Conservation (phyloP, 345 rosid genomes). For the Salix caprea region DNA sequence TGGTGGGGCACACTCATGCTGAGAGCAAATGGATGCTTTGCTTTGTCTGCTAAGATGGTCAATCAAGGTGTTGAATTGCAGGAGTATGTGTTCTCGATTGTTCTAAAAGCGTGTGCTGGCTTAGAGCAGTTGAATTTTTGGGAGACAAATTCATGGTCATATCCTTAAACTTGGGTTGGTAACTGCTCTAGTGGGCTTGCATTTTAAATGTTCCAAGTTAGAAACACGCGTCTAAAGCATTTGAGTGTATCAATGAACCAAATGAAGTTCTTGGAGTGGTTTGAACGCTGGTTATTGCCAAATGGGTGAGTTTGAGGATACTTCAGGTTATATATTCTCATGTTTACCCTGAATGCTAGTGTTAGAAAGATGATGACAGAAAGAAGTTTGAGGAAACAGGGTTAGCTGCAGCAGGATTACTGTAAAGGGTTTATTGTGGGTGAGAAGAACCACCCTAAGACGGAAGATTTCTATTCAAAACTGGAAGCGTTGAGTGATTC, state of each 20-base stretch:
- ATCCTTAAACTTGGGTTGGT: slow-evolving; percentile 59
- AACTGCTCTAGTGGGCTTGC: slow-evolving; percentile 61
- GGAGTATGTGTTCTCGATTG: slow-evolving; percentile 55
- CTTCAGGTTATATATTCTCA: slow-evolving; percentile 62
- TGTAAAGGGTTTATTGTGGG: slow-evolving; percentile 65
- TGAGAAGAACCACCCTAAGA: slow-evolving; percentile 64
- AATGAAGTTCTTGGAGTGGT: slow-evolving; percentile 75
- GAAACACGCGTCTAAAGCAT: slow-evolving; percentile 49
- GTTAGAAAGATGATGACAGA: slow-evolving; percentile 58
- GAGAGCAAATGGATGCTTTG: slow-evolving; percentile 42
- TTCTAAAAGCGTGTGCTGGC: slow-evolving; percentile 63
- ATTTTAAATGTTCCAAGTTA: slow-evolving; percentile 51
- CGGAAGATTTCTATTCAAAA: slow-evolving; percentile 50
- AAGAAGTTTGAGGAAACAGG: slow-evolving; percentile 56
- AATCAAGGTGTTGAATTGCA: slow-evolving; percentile 54
- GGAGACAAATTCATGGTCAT: slow-evolving; percentile 59
- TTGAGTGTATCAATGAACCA: slow-evolving; percentile 53
- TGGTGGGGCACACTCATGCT: slow-evolving; percentile 56
- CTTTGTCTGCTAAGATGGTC: slow-evolving; percentile 43
- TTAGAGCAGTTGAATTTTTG: slow-evolving; percentile 42
- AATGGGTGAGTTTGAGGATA: slow-evolving; percentile 50
- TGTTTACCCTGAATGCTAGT: slow-evolving; percentile 54
- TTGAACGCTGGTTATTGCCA: slow-evolving; percentile 60
- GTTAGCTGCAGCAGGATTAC: slow-evolving; percentile 74
- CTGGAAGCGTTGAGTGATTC: slow-evolving; percentile 41